phyloP scores from a whole-genome alignment of 225 moss, liverwort and hornwort species.

The Straminergon stramineum region DNA sequence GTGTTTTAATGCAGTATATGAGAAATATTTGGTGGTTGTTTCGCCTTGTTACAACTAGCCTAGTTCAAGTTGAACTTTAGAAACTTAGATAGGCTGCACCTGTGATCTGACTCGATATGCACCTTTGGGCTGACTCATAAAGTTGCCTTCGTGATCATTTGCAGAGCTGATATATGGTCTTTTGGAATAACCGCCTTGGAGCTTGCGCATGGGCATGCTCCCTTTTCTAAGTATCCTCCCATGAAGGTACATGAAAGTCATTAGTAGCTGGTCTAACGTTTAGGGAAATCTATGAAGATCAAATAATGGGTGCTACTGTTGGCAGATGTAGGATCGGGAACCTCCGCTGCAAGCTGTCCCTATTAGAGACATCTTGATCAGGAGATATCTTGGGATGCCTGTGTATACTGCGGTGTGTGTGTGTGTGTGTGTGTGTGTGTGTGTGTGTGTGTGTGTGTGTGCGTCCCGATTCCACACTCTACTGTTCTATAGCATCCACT shows the following conservation, averaged over 20 bases:
- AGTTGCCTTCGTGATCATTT: background rate
- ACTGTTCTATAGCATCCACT: background rate
- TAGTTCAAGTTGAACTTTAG: background rate
- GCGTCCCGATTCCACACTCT: background rate
- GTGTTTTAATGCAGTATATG: background rate
- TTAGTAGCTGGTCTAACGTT: background rate
- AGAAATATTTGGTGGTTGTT: background rate
- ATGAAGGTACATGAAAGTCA: conserved; percentile 60
- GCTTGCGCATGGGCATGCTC: conserved; percentile 97
- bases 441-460: background rate
- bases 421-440: background rate
- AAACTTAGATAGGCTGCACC: background rate
- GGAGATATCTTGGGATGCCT: background rate
- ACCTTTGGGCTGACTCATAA: background rate
- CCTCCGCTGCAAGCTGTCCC: background rate
- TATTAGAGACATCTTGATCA: background rate
- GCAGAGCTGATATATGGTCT: conserved; percentile 93
- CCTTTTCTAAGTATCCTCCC: conserved; percentile 92
- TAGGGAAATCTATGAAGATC: background rate
- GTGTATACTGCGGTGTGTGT: background rate
- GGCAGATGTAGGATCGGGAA: background rate
- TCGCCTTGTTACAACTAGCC: background rate
- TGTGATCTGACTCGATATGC: background rate
- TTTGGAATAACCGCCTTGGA: conserved; percentile 98
- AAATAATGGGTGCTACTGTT: background rate